Percentiles rank a stretch among this genome's conserved stretches.
Conservation (phyloP, 306 rosid species). For the Calophaca sinica region DNA sequence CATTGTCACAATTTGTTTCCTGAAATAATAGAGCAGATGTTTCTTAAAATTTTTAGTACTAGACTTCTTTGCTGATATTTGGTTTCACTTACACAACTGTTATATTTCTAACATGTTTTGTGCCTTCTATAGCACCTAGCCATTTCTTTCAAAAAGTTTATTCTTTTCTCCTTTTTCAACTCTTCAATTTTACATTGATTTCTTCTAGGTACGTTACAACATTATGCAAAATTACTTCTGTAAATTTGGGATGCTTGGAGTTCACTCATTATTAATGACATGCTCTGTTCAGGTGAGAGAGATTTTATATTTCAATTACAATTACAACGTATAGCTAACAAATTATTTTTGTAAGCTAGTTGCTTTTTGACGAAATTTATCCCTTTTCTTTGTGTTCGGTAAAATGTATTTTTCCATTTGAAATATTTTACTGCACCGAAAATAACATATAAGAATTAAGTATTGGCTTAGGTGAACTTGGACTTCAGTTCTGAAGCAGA, state of each 20-base stretch:
- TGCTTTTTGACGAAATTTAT: not conserved
- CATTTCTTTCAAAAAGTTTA: no score
- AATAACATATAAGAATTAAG: not conserved
- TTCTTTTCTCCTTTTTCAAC: not conserved
- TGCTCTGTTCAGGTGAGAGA: conserved; percentile 52
- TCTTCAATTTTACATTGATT: not conserved
- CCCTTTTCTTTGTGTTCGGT: not conserved
- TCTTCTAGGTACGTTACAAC: conserved; percentile 43
- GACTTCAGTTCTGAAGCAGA: conserved; percentile 86
- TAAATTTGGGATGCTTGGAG: conserved; percentile 32
- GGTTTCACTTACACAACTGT: no score
- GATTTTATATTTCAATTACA: not conserved
- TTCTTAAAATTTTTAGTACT: no score
- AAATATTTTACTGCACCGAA: conserved; percentile 8
- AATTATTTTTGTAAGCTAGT: no score
- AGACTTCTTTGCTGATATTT: no score
- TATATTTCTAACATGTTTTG: no score
- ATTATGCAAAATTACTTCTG: conserved; percentile 43
- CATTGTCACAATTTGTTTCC: no score
- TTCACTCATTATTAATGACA: conserved; percentile 40
- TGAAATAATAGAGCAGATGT: no score
- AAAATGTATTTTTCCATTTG: not conserved
- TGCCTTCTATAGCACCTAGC: no score
- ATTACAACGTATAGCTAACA: no score
- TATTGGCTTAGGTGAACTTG: conserved; percentile 64